A percentile compares a stretch with the other conserved stretches of the same genome.
Conservation (phyloP, 2,329 filamentous ascomycete species). For the Paracamarosporium sp. region DNA sequence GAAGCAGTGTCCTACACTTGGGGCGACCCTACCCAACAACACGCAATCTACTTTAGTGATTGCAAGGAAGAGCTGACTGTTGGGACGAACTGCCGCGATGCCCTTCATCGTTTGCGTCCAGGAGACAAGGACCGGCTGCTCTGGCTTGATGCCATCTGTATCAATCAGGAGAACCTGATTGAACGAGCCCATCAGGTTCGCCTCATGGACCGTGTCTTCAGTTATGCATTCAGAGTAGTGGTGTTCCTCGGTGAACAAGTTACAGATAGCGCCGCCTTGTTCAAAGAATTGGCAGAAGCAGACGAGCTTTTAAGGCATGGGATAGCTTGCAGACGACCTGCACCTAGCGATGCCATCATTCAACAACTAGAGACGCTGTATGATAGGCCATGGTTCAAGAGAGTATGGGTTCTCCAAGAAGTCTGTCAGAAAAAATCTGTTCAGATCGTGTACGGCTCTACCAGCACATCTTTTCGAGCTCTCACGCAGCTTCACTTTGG, state of each 20-base stretch:
- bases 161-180: constrained; percentile 3
- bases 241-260: constrained; percentile 12
- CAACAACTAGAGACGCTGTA: constrained; percentile 7
- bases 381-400: constrained; percentile 19
- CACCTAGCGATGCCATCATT: constrained; percentile 4
- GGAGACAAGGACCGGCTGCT: too few species aligned
- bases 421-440: constrained; percentile 5
- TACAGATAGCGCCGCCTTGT: background rate
- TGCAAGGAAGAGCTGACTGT: too few species aligned
- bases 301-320: background rate
- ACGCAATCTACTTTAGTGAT: too few species aligned
- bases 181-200: constrained; percentile 14
- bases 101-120: too few species aligned
- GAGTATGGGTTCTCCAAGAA: constrained; percentile 29
- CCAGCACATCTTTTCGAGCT: constrained; percentile 3
- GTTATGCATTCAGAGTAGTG: constrained; percentile 1
- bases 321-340: background rate
- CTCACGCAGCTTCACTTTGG: background rate
- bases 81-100: too few species aligned
- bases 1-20: too few species aligned
- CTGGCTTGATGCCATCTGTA: too few species aligned
- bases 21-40: too few species aligned
- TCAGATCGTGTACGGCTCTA: constrained; percentile 6
- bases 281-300: constrained; percentile 8
- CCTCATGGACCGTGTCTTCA: constrained; percentile 13